Conservation (phyloP, 345 rosid genomes). For the Isatis tinctoria region DNA sequence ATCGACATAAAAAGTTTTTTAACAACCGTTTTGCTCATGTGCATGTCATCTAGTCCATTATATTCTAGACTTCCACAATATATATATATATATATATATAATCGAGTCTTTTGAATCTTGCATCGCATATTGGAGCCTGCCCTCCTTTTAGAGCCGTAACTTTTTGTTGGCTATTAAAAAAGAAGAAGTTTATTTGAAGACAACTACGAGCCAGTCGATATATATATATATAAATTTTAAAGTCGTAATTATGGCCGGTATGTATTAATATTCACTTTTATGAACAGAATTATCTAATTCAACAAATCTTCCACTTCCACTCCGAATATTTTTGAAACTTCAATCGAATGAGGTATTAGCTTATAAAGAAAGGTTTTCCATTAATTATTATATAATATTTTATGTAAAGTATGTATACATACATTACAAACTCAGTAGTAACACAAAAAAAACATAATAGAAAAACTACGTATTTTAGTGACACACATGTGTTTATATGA, state of each 20-base stretch:
- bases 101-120: too few relatives aligned
- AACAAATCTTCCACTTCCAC: neutral
- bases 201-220: neutral
- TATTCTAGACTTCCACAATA: neutral
- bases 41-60: slow-evolving; percentile 7
- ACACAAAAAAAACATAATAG: neutral
- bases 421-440: neutral
- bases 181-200: neutral
- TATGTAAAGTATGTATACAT: neutral
- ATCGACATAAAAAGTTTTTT: slow-evolving; percentile 3
- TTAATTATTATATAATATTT: neutral
- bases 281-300: neutral
- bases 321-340: neutral
- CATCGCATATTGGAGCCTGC: neutral
- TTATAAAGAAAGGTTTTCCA: neutral
- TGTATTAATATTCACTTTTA: neutral
- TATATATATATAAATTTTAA: neutral
- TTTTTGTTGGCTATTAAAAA: neutral
- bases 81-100: neutral
- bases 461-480: neutral
- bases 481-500: neutral
- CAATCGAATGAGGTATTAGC: neutral
- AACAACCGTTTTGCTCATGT: slow-evolving; percentile 10
- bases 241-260: neutral
- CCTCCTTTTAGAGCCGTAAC: neutral